Evolutionary conservation across 2,329 filamentous ascomycete species (phyloP), one percentile per base, ranked within the genome.

Genomic region (Neonectria ditissima): DNA sequence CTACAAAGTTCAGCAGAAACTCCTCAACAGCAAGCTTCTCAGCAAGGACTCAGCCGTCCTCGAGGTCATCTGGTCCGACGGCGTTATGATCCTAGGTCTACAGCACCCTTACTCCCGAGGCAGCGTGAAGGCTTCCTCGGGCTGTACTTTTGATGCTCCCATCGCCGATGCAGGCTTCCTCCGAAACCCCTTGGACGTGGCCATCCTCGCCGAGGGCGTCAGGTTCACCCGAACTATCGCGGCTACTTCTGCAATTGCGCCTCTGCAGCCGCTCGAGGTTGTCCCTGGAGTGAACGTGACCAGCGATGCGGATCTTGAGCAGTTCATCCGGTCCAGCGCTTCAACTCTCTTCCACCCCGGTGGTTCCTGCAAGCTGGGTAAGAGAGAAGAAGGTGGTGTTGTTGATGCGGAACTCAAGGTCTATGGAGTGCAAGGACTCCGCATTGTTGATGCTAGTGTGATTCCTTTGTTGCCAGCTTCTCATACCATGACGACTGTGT

Each of bases 341-440:
- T 61, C 59, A 0, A 72, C 68, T 37, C 22, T 72, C 4, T 72
- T 45, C 22, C 69, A 72, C n/a, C 69, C 69, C 0, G 65, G 57
- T 9, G 69, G 69, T 0, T 65, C 69, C 1, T 67, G 63, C 28
- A 66, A 70, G 56, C 83, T 85, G 77, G 73, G 83, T 55, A 79
- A 78, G 9, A 74, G 75, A 6, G 76, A 76, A 4, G 72, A 80
- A 1, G 83, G 82, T 4, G 83, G 82, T 22, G 72, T 75, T 1
- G 73, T 75, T 9, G 73, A 74, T 1, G 39, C 58, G 20, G 43
- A 69, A 16, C 68, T 75, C 37, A 53, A 62, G 14, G 73, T 75
- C 2, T 68, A 75, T 14, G 73, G 71, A 1, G 50, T 73, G 0
- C 18, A 55, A 26, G 65, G 67, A 1, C 64, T 75, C 4, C 59